A percentile compares a stretch with the other conserved stretches of the same genome.
phyloP scores from a whole-genome alignment of 2,329 filamentous ascomycete species.

The Colletotrichum tofieldiae region DNA sequence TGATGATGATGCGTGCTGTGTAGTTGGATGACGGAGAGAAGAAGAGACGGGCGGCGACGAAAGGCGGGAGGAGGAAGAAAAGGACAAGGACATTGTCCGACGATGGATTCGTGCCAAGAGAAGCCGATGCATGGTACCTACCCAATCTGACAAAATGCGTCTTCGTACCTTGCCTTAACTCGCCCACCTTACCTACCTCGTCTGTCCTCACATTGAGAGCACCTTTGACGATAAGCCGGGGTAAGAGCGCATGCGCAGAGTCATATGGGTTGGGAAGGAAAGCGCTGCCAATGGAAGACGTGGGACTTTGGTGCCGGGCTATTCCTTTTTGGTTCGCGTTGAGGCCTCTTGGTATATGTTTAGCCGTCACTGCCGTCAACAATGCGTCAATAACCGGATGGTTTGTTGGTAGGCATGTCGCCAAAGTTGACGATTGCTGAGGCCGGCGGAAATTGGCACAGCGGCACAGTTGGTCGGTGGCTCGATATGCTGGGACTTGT shows the following conservation, averaged over 20 bases:
- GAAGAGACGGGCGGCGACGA: conserved; percentile 1
- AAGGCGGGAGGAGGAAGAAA: conserved; percentile 15
- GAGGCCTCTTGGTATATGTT: background rate
- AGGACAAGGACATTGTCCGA: conserved; percentile 1
- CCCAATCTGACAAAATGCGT: conserved; percentile 6
- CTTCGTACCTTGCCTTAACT: conserved; percentile 11
- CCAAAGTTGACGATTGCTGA: background rate
- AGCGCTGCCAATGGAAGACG: background rate
- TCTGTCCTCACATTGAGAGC: background rate
- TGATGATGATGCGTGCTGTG: conserved; percentile 6
- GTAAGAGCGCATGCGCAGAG: conserved; percentile 16
- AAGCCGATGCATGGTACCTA: conserved; percentile 15
- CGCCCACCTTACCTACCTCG: conserved; percentile 6
- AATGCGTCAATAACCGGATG: conserved; percentile 14
- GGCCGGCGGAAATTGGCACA: conserved; percentile 20
- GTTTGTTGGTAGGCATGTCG: conserved; percentile 8
- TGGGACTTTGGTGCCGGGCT: conserved; percentile 2
- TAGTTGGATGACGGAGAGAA: conserved; percentile 18
- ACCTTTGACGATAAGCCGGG: background rate
- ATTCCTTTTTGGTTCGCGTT: background rate
- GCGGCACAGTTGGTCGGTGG: conserved; percentile 35
- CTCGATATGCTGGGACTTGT: conserved; percentile 8
- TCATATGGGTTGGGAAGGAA: conserved; percentile 3
- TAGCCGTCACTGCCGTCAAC: conserved; percentile 15
- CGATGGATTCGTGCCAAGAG: conserved; percentile 29